Percentiles rank a stretch among this genome's conserved stretches.
phyloP scores from a whole-genome alignment of 1,284 basidiomycete species.

The Tausonia pullulans region DNA sequence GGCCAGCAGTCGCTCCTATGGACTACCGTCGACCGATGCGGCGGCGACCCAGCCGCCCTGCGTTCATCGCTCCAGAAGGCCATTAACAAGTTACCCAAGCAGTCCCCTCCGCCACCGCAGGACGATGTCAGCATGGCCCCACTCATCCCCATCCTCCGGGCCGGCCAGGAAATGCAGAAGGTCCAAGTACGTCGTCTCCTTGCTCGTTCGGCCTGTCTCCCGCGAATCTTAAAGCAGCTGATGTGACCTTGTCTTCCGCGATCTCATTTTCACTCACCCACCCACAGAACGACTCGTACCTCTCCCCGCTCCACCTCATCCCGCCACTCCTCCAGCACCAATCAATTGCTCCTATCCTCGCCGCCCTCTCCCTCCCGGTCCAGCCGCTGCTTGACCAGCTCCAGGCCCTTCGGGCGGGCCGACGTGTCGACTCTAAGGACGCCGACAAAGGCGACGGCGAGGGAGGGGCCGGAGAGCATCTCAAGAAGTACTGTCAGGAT shows the following conservation, averaged over 20 bases:
- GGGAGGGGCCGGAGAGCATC: conserved; percentile 1
- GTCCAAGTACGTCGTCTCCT: conserved; percentile 3
- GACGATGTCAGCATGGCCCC: conserved; percentile 40
- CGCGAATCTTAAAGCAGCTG: background rate
- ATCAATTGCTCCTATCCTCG: conserved; percentile 12
- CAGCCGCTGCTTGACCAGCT: conserved; percentile 12
- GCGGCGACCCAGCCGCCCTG: background rate
- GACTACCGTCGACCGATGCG: conserved; percentile 1
- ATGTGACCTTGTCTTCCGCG: background rate
- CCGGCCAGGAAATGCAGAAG: conserved; percentile 10
- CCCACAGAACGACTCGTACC: conserved; percentile 11
- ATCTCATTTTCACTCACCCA: background rate
- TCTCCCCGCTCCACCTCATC: conserved; percentile 15
- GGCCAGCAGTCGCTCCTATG: conserved; percentile 9
- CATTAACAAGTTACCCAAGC: conserved; percentile 50
- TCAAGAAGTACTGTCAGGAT: conserved; percentile 29
- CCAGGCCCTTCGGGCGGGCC: conserved; percentile 27
- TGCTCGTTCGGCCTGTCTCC: background rate
- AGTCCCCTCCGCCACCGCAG: conserved; percentile 58
- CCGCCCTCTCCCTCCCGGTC: conserved; percentile 4
- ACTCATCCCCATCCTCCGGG: conserved; percentile 18
- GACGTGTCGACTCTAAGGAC: conserved; percentile 34
- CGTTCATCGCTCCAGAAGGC: conserved; percentile 10
- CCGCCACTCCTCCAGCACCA: conserved; percentile 14
- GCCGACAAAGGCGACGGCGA: conserved; percentile 29